Base-by-base conservation (phyloP, 495 filamentous ascomycete species). In the Neurospora sp. region DNA sequence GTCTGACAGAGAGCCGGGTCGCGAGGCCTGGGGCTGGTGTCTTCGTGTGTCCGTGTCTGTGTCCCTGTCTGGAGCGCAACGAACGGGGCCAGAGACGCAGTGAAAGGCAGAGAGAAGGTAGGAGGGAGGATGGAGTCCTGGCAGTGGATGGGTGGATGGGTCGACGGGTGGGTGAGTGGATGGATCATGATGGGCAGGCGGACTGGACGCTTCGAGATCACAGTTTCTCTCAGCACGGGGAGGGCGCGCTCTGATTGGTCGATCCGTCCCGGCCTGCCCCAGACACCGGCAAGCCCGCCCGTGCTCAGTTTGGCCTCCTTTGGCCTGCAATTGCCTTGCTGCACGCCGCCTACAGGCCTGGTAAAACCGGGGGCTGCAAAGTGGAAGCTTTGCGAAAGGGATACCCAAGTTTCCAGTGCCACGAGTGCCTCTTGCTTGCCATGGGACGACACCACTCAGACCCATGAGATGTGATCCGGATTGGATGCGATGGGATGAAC, bases 191-290 rank as follows among this genome's bases (percentile, higher is more conserved):
- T 59, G 53, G 53, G 10, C 14, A 37, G 53, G 22, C 53, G 27
- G 53, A 65, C 53, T 65, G 27, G 75, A 73, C 68, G 69, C 73
- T 73, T 80, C 75, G 73, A 75, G 77, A 79, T 77, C 75, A 77
- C 74, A 73, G 74, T 75, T 75, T 77, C 73, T 72, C 73, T 69
- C 72, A 73, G 71, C 74, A 74, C 22, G 65, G 39, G 48, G 73
- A 70, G 72, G 7, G 6, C 68, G 72, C 61, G 70, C 73, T 72
- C 68, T 76, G 70, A 80, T 80, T 80, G 78, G 78, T 14, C 70
- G 69, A 72, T 69, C 53, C 68, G 27, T 61, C 53, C 53, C 53
- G 53, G 53, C 53, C 53, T 35, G 27, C 53, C 22, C 61, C 71
- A 69, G 68, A 75, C 48, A 42, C 69, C 72, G 71, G 69, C 69